A percentile compares a stretch with the other conserved stretches of the same genome.
phyloP scores from a whole-genome alignment of 2,329 filamentous ascomycete genomes.

The Sordariomycetes sp. region DNA sequence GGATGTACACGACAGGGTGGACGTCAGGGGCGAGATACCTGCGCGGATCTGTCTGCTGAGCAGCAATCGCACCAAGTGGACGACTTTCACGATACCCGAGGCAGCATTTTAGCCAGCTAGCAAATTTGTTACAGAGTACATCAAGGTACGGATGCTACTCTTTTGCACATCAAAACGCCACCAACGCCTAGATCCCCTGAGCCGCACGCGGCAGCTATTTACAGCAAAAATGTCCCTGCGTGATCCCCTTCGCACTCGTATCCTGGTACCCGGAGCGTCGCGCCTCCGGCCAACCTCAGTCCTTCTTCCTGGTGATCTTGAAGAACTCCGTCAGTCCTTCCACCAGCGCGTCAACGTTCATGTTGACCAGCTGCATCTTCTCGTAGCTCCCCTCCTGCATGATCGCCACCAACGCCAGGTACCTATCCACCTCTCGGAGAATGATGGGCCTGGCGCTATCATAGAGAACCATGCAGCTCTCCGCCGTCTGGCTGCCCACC shows the following conservation, averaged over 20 bases:
- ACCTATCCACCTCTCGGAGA: conserved; percentile 61
- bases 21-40: conserved; percentile 35
- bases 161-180: too few species aligned
- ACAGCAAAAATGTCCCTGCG: too few species aligned
- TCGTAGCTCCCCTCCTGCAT: conserved; percentile 81
- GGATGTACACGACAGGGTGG: conserved; percentile 37
- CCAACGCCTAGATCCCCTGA: too few species aligned
- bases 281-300: conserved; percentile 10
- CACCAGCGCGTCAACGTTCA: conserved; percentile 78
- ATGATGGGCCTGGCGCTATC: conserved; percentile 57
- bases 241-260: too few species aligned
- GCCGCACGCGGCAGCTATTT: too few species aligned
- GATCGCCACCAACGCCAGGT: conserved; percentile 73
- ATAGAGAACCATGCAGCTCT: conserved; percentile 59
- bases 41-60: conserved; percentile 41
- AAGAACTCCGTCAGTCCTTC: conserved; percentile 74
- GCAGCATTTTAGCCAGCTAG: too few species aligned
- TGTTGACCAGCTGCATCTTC: conserved; percentile 76
- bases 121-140: too few species aligned
- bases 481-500: conserved; percentile 54
- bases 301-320: conserved; percentile 54
- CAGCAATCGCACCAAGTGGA: conserved; percentile 35
- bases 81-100: conserved; percentile 25
- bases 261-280: too few species aligned
- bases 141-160: too few species aligned